These are phyloP conservation scores for Hypsizygus marmoreus DNA, from an alignment of 768 basidiomycete species.

Conservation along the genomic window DNA sequence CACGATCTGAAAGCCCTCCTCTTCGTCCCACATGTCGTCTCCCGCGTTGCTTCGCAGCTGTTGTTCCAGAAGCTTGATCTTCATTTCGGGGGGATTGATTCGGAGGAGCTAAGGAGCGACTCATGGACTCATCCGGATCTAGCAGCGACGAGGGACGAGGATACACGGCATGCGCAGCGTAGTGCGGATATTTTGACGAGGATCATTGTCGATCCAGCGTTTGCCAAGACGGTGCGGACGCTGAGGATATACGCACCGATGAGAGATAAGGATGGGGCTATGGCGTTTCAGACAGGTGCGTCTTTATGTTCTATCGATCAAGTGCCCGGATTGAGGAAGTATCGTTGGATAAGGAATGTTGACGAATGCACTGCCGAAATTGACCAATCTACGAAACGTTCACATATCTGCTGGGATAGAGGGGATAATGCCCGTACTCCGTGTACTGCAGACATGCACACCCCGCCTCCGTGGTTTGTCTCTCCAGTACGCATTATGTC, in stretches of 20 bases:
- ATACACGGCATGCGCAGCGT: slow-evolving; percentile 58
- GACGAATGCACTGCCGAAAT: slow-evolving; percentile 65
- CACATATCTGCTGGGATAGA: slow-evolving; percentile 61
- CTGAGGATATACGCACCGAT: slow-evolving; percentile 59
- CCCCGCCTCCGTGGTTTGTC: slow-evolving; percentile 60
- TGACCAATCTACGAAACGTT: slow-evolving; percentile 59
- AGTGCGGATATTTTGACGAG: slow-evolving; percentile 72
- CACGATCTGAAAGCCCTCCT: slow-evolving; percentile 67
- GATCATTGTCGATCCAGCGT: slow-evolving; percentile 60
- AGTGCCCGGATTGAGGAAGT: neutral
- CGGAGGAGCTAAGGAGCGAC: slow-evolving; percentile 25
- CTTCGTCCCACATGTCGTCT: slow-evolving; percentile 64
- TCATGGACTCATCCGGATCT: slow-evolving; percentile 17
- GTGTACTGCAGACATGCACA: slow-evolving; percentile 50
- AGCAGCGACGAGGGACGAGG: slow-evolving; percentile 32
- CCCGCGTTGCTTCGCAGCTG: slow-evolving; percentile 67
- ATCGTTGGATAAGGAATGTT: slow-evolving; percentile 53
- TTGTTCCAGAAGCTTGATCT: slow-evolving; percentile 67
- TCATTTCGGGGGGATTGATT: slow-evolving; percentile 46
- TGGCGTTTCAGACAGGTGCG: slow-evolving; percentile 68
- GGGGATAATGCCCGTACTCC: slow-evolving; percentile 52
- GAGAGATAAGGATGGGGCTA: slow-evolving; percentile 47
- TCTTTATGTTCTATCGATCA: neutral
- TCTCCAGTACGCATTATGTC: slow-evolving; percentile 41
- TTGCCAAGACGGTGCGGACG: slow-evolving; percentile 59